Base-by-base conservation (phyloP, 345 rosid genomes). In the Populus ilicifolia region DNA sequence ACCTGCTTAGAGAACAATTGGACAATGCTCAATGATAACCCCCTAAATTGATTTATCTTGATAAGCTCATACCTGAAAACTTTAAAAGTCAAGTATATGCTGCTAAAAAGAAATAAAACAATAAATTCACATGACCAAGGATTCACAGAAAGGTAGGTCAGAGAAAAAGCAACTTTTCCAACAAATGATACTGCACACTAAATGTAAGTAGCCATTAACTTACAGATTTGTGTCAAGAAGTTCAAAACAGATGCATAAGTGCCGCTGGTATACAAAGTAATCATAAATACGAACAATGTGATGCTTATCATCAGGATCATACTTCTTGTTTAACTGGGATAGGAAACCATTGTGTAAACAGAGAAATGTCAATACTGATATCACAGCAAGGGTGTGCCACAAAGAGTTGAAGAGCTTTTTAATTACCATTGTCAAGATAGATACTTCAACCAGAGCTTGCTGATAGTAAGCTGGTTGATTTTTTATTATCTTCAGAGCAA, bases 1-100 rank as follows among this genome's bases (percentile, higher is more conserved):
- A 96, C 99, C 97, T 96, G 98, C 82, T 94, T 96, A 29, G 99
- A 96, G 88, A 96, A 93, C 82, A 92, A 80, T 77, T 91, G 98
- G 81, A 96, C 98, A 83, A 96, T 91, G 85, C 94, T 92, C 89
- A 96, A 85, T 67, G 99, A 96, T 65, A 96, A 84, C 44, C 99
- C 99, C 86, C 96, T 86, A 79, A 91, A 94, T 48, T 92, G 93
- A 89, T 94, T 96, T 56, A 94, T 86, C 94, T 92, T 96, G 84
- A 96, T 90, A 84, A 96, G 97, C 88, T 96, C 98, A 81, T 94
- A 96, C 93, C 98, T 94, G 84, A 77, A 78, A 77, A 69, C 67
- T 61, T 71, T 33, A 72, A 65, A 87, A 84, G 79, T 86, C 79
- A 86, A 72, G 18, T 62, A 66, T 64, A 78, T 56, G 78, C 69